phyloP scores from a whole-genome alignment of 2,329 filamentous ascomycete species.

The Diaporthe humulicola region DNA sequence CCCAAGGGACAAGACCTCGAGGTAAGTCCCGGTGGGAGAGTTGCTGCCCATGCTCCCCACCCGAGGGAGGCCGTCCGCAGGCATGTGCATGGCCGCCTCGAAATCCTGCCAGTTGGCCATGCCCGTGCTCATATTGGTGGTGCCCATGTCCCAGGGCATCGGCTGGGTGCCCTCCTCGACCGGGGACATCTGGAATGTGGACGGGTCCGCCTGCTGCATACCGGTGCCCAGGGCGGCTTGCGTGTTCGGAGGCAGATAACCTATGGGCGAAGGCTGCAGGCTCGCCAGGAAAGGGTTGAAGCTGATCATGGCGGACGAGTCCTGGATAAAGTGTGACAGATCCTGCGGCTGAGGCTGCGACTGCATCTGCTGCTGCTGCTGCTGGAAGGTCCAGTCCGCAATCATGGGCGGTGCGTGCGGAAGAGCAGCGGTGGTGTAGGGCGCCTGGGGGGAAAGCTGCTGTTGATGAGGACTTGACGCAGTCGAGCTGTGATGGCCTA shows the following conservation, averaged over 20 bases:
- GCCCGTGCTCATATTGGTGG: constrained; percentile 72
- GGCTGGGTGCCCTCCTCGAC: constrained; percentile 66
- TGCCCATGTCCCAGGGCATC: constrained; percentile 41
- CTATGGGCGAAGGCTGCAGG: constrained; percentile 69
- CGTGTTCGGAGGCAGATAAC: constrained; percentile 72
- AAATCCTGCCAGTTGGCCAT: constrained; percentile 87
- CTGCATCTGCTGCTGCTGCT: constrained; percentile 67
- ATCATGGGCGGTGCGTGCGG: constrained; percentile 62
- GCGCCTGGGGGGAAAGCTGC: constrained; percentile 61
- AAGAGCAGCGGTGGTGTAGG: constrained; percentile 63
- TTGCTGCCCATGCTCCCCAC: constrained; percentile 66
- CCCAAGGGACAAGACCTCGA: constrained; percentile 87
- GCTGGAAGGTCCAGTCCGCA: constrained; percentile 73
- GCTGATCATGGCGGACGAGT: constrained; percentile 65
- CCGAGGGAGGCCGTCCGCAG: constrained; percentile 57
- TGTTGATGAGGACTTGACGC: constrained; percentile 67
- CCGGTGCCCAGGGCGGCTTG: constrained; percentile 75
- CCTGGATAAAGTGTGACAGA: constrained; percentile 68
- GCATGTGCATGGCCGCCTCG: constrained; percentile 69
- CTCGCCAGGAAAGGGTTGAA: constrained; percentile 65
- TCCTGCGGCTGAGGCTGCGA: constrained; percentile 58
- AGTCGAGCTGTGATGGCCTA: constrained; percentile 58
- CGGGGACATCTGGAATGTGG: constrained; percentile 70
- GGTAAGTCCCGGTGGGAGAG: constrained; percentile 83
- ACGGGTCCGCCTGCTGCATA: constrained; percentile 68